Evolutionary conservation across 73 alveolate species (phyloP), one percentile per base, ranked within the genome.

Genomic region (Breviolum minutum): DNA sequence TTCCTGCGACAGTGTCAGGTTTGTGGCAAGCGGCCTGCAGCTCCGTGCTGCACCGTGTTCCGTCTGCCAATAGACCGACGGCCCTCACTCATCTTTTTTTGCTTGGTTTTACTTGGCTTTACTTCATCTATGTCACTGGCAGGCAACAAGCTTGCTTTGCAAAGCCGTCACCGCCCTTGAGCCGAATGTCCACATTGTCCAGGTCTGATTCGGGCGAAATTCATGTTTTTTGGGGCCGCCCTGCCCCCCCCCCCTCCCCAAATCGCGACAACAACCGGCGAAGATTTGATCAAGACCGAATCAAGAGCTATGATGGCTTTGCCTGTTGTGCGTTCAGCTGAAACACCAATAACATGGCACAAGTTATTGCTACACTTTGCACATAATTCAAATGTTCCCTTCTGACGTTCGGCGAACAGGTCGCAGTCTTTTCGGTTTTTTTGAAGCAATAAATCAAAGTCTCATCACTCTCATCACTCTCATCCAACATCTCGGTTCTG

Each of bases 401-500:
- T 40, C 54, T 40, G 54, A 40, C 5, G 54, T 40, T 40, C 54
- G 8, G 62, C 63, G 24, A 77, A 10, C n/a, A 62, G 86, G 83
- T 73, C 86, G 54, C 54, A 40, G 54, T 40, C 54, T 40, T 40
- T 40, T 40, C 3, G 54, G 54, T 3, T n/a, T 20, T 76, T 77
- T 77, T 77, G 62, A 62, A 77, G 27, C 86, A 11, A 77, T 77
- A 60, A 29, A 77, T 13, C 86, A 77, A 77, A n/a, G n/a, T 77
- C 40, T 29, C 86, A n/a, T n/a, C 54, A 40, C 0, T 40, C 54
- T n/a, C n/a, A n/a, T n/a, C n/a, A n/a, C n/a, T 68, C 77, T 40
- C 81, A 62, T 29, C 96, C 68, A 61, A 77, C 60, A 30, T 89
- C 96, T 68, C 96, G 68, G 70, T 79, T 69, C 76, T 89, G 96